Percentiles rank a stretch among this genome's conserved stretches.
These are phyloP conservation scores for Ogataea ramenticola DNA, from an alignment of 805 yeast species.

Conservation along the genomic window DNA sequence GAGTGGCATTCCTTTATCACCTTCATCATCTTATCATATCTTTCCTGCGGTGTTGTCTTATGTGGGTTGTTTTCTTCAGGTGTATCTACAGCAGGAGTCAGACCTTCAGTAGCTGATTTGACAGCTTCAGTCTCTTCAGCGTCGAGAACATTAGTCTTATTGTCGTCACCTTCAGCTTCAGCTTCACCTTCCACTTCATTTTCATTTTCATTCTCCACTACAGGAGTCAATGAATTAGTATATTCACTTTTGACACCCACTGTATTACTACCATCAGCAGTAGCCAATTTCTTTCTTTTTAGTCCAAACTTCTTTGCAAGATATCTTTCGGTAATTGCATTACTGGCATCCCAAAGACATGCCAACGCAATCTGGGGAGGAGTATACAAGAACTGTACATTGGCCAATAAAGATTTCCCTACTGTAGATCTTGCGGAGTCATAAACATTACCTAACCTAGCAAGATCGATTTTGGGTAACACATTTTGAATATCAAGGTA, in stretches of 20 bases:
- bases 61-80: conserved; percentile 1
- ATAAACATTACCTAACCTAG: conserved; percentile 59
- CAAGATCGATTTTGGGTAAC: conserved; percentile 41
- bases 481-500: conserved; percentile 78
- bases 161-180: conserved; percentile 4
- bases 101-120: conserved; percentile 9
- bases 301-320: conserved; percentile 52
- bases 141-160: neutral
- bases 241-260: conserved; percentile 12
- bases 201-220: conserved; percentile 2
- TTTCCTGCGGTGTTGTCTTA: conserved; percentile 13
- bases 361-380: conserved; percentile 97
- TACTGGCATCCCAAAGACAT: conserved; percentile 63
- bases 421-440: conserved; percentile 63
- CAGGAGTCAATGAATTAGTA: conserved; percentile 7
- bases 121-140: neutral
- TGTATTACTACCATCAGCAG: too few relatives aligned
- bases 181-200: conserved; percentile 6
- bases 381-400: conserved; percentile 68
- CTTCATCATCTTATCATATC: conserved; percentile 37
- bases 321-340: conserved; percentile 57
- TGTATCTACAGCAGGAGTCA: neutral
- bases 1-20: conserved; percentile 43
- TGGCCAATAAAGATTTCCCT: conserved; percentile 65
- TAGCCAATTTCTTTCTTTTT: conserved; percentile 14